Evolutionary conservation across 805 yeast species (phyloP).

Genomic region (Yarrowia phangngaensis): DNA sequence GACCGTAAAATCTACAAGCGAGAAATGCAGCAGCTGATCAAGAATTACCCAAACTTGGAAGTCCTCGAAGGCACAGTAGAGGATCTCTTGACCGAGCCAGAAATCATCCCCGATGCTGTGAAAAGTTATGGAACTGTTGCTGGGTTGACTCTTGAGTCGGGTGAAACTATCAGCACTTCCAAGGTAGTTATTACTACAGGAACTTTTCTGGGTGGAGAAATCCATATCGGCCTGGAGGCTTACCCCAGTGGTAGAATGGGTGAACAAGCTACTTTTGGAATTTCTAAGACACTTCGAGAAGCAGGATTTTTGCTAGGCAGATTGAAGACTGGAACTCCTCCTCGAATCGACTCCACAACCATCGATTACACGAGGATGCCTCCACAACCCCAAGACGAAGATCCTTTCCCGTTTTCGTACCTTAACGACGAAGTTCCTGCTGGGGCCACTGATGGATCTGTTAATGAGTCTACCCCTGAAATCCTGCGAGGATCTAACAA

Average conservation of each 20-base stretch:
- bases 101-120: conserved; percentile 28
- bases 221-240: conserved; percentile 77
- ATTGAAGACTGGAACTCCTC: conserved; percentile 96
- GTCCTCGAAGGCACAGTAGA: conserved; percentile 74
- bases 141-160: conserved; percentile 74
- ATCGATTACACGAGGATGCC: conserved; percentile 63
- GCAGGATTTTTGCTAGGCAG: conserved; percentile 85
- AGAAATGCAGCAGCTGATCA: conserved; percentile 72
- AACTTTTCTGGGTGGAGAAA: conserved; percentile 90
- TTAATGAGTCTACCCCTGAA: conserved; percentile 43
- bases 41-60: conserved; percentile 48
- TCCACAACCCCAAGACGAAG: conserved; percentile 74
- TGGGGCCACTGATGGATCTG: conserved; percentile 27
- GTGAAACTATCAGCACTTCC: conserved; percentile 54
- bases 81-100: conserved; percentile 54
- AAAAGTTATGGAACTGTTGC: conserved; percentile 44
- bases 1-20: conserved; percentile 73
- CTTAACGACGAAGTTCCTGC: conserved; percentile 62
- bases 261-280: conserved; percentile 85
- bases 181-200: conserved; percentile 91
- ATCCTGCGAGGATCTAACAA: conserved; percentile 1
- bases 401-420: conserved; percentile 88
- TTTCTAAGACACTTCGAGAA: conserved; percentile 68
- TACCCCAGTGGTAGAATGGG: conserved; percentile 93
- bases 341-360: conserved; percentile 68